Conservation (phyloP, 495 filamentous ascomycete species). For the Aspergillus taichungensis region DNA sequence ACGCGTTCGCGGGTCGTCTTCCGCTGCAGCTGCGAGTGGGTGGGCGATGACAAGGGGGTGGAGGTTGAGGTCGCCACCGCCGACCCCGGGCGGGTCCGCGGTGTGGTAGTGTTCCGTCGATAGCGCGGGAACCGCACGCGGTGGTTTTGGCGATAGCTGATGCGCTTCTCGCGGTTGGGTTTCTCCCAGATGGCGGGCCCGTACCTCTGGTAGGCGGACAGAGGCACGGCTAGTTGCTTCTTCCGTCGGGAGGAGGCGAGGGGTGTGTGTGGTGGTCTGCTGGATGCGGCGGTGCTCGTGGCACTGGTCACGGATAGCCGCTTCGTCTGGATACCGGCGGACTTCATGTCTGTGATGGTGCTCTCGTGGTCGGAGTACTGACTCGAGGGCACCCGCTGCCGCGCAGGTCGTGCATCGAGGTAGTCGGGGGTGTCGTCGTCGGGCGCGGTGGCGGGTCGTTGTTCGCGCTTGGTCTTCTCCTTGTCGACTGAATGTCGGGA, state of each 20-base stretch:
- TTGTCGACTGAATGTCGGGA: constrained; percentile 18
- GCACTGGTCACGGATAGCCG: constrained; percentile 18
- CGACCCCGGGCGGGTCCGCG: not conserved
- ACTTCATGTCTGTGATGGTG: constrained; percentile 10
- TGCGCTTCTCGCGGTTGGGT: constrained; percentile 22
- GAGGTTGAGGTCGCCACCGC: constrained; percentile 5
- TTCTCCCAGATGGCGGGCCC: constrained; percentile 31
- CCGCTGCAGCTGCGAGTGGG: constrained; percentile 18
- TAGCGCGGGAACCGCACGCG: constrained; percentile 17
- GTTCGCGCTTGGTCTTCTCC: constrained; percentile 12
- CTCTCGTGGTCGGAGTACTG: constrained; percentile 7
- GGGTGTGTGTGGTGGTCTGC: not conserved
- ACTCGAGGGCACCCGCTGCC: constrained; percentile 3
- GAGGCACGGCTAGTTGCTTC: constrained; percentile 26
- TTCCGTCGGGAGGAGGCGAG: constrained; percentile 5
- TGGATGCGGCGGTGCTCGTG: constrained; percentile 3
- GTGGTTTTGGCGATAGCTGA: constrained; percentile 14
- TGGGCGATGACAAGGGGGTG: constrained; percentile 13
- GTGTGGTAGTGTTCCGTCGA: constrained; percentile 1
- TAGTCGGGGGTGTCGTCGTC: constrained; percentile 4
- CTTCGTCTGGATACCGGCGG: constrained; percentile 10
- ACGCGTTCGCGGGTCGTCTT: constrained; percentile 20
- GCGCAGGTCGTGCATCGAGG: not conserved
- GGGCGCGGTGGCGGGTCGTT: constrained; percentile 15
- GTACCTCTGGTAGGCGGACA: constrained; percentile 30